Evolutionary conservation across 176 grass and related monocot species (phyloP).

Genomic region (Hsuehochloa calcarea): DNA sequence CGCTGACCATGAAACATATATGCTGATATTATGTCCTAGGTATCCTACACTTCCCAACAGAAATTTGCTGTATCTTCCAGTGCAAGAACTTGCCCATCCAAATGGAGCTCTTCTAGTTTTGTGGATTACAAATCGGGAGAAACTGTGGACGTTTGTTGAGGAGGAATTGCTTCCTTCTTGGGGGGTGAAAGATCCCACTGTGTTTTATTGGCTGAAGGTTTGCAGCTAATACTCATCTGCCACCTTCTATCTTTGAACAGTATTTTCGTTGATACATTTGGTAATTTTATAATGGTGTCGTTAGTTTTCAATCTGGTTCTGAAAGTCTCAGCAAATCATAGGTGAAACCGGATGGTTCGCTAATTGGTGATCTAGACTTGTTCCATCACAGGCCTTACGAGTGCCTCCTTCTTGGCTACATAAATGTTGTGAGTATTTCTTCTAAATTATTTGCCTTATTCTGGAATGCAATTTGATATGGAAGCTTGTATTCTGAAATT

Average conservation of each 20-base stretch:
- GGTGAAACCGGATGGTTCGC: slow-evolving; percentile 77
- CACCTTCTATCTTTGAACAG: neutral
- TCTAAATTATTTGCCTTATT: neutral
- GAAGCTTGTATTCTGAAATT: slow-evolving; percentile 2
- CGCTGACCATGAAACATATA: neutral
- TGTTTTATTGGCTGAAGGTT: slow-evolving; percentile 94
- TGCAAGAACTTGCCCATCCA: slow-evolving; percentile 83
- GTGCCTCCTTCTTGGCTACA: slow-evolving; percentile 82
- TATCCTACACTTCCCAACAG: slow-evolving; percentile 89
- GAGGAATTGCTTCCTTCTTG: slow-evolving; percentile 79
- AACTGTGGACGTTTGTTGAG: slow-evolving; percentile 68
- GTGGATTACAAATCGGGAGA: slow-evolving; percentile 88
- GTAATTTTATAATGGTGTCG: neutral
- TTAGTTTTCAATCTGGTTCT: slow-evolving; percentile 6
- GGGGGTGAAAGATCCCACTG: slow-evolving; percentile 60
- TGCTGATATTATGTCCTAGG: slow-evolving; percentile 29
- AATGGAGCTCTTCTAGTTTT: slow-evolving; percentile 83
- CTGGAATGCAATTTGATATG: neutral
- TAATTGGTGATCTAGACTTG: slow-evolving; percentile 79
- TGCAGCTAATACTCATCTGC: slow-evolving; percentile 13
- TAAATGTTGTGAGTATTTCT: slow-evolving; percentile 56
- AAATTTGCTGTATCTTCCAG: slow-evolving; percentile 81
- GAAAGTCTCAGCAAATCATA: slow-evolving; percentile 31
- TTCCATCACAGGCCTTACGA: slow-evolving; percentile 98
- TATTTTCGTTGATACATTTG: neutral